phyloP scores from a whole-genome alignment of 495 filamentous ascomycete genomes.

The Penicillium mononematosum region DNA sequence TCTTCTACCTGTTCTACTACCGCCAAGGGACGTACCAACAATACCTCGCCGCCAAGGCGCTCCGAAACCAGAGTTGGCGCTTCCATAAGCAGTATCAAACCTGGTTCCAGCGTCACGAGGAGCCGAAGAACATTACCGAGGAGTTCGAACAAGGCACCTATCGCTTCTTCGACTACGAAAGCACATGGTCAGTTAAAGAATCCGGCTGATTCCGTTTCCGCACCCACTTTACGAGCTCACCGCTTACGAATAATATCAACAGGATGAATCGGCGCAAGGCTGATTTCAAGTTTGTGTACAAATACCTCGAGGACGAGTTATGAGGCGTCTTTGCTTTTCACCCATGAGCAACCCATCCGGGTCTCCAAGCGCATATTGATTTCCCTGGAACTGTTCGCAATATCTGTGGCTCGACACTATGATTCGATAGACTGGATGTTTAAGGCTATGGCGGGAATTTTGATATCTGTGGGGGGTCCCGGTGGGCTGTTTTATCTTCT shows the following conservation, averaged over 20 bases:
- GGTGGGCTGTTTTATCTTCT: constrained; percentile 5
- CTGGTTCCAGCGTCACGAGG: constrained; percentile 98
- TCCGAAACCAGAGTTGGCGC: constrained; percentile 96
- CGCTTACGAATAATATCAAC: constrained; percentile 21
- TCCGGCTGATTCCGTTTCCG: neutral
- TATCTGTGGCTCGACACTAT: constrained; percentile 2
- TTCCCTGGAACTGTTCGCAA: neutral
- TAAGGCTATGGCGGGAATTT: constrained; percentile 7
- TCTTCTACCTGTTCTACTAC: constrained; percentile 99
- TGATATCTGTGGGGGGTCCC: constrained; percentile 6
- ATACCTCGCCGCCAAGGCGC: constrained; percentile 89
- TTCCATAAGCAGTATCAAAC: constrained; percentile 99
- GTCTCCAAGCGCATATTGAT: neutral
- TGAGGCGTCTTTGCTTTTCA: constrained; percentile 36
- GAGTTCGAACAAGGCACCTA: constrained; percentile 99
- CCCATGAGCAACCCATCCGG: constrained; percentile 9
- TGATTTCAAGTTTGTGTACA: constrained; percentile 98
- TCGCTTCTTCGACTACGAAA: constrained; percentile 99
- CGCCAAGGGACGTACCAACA: constrained; percentile 94
- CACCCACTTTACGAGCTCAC: constrained; percentile 1
- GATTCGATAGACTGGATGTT: constrained; percentile 11
- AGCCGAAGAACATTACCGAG: constrained; percentile 97
- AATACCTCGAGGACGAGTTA: constrained; percentile 91
- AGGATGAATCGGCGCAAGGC: constrained; percentile 99
- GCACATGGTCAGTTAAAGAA: constrained; percentile 77